Base-by-base conservation (phyloP, 306 rosid species). In the Malus asiatica region DNA sequence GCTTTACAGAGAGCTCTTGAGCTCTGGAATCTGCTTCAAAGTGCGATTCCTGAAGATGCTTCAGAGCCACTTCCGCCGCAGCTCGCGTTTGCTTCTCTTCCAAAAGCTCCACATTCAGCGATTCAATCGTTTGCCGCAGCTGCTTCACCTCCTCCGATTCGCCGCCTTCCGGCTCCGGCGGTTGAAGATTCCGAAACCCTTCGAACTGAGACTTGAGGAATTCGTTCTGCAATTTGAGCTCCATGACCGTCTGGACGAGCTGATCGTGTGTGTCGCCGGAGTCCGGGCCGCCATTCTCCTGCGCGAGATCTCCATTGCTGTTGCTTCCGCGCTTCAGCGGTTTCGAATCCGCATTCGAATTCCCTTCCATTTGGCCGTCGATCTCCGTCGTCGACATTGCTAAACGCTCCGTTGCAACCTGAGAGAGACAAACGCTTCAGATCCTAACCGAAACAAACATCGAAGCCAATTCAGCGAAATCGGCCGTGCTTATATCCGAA, bases 1-100 rank as follows among this genome's bases (percentile, higher is more conserved):
- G 98, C 89, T 92, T 93, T 57, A 70, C 86, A 77, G 99, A 83
- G 65, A 96, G 93, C 70, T 96, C 91, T 53, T 81, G 87, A 42
- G 90, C 88, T 84, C 85, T 92, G 16, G 88, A 82, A 82, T 92
- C 98, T 52, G 97, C 90, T 66, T 96, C 99, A 48, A 91, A 84
- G 69, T 89, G 89, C 42, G 83, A 77, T 46, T 30, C 70, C 71
- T 83, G 93, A 78, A 96, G 91, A 78, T 92, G 99, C 90, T 96
- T 88, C 85, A 96, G 74, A 78, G 98, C 96, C 80, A 78, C 90
- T 77, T 96, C 99, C 1, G 98, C 91, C 16, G 99, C 97, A 66
- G 77, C 84, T 69, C 97, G 91, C 16, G 97, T 96, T 79, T 89
- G 91, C 51, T 84, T 96, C 83, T 96, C 98, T 78, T 87, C 92